Percentiles rank a stretch among this genome's conserved stretches.
Evolutionary conservation across 2,329 filamentous ascomycete species (phyloP).

Genomic region (Zymoseptoria brevis): DNA sequence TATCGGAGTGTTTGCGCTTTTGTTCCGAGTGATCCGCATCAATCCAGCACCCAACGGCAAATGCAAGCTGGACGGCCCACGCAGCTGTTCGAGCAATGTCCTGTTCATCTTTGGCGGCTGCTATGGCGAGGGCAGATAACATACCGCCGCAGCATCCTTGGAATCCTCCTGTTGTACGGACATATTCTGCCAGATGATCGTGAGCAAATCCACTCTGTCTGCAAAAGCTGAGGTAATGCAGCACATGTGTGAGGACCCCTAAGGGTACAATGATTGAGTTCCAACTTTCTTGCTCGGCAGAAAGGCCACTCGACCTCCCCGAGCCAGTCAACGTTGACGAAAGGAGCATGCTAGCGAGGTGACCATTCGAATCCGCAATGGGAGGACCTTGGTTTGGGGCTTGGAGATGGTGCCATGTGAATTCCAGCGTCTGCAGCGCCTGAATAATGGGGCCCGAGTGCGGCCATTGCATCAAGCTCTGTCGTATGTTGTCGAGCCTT

Average conservation of each 20-base stretch:
- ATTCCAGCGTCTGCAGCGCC: not conserved
- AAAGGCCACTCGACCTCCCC: not conserved
- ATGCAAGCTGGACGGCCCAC: constrained; percentile 67
- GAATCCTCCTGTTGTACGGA: constrained; percentile 2
- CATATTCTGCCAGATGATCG: not conserved
- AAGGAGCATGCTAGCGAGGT: not conserved
- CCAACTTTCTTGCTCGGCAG: not conserved
- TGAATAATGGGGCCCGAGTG: not conserved
- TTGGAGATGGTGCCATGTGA: not conserved
- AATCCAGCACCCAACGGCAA: constrained; percentile 67
- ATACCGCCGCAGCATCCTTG: constrained; percentile 11
- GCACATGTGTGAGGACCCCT: constrained; percentile 1
- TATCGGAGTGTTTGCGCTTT: not conserved
- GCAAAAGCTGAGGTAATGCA: constrained; percentile 2
- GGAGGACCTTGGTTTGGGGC: not conserved
- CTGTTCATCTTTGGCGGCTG: constrained; percentile 58
- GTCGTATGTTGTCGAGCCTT: not conserved
- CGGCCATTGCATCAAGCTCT: not conserved
- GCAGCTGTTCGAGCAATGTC: constrained; percentile 3
- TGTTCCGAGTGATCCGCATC: constrained; percentile 19
- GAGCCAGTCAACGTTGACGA: not conserved
- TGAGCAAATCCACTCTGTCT: not conserved
- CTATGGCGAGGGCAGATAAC: constrained; percentile 6
- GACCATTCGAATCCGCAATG: not conserved
- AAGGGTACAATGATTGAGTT: constrained; percentile 4